These are phyloP conservation scores for Ziziphus jujuba DNA, from an alignment of 306 rosid species.

Conservation along the genomic window DNA sequence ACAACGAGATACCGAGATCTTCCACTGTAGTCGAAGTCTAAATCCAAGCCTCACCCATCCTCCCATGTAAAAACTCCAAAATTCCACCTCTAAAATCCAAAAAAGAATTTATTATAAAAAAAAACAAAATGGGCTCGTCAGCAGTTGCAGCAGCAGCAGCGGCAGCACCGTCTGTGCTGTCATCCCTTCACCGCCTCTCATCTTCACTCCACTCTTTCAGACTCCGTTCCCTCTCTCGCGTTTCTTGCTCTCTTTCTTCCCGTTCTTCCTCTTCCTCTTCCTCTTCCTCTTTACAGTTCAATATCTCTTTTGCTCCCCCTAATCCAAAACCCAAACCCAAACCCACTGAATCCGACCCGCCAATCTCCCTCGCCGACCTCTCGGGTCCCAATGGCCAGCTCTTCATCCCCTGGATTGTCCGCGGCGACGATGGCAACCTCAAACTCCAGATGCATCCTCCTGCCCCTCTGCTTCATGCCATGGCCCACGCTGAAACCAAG, in stretches of 20 bases:
- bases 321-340: slow-evolving; percentile 50
- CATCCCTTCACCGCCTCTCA: slow-evolving; percentile 27
- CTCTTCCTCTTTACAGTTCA: slow-evolving; percentile 57
- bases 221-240: slow-evolving; percentile 52
- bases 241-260: slow-evolving; percentile 37
- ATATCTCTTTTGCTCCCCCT: slow-evolving; percentile 79
- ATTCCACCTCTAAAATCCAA: too few species aligned
- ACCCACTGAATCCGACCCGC: slow-evolving; percentile 18
- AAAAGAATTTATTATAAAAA: not conserved
- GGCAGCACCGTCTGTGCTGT: slow-evolving; percentile 37
- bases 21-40: too few species aligned
- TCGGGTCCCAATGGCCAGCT: slow-evolving; percentile 40
- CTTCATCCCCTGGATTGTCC: slow-evolving; percentile 82
- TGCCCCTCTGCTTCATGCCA: slow-evolving; percentile 41
- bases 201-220: slow-evolving; percentile 21
- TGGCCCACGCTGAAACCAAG: slow-evolving; percentile 50
- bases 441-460: slow-evolving; percentile 72
- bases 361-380: not conserved
- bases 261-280: slow-evolving; percentile 36
- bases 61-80: too few species aligned
- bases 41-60: too few species aligned
- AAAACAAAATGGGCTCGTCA: slow-evolving; percentile 14
- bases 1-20: too few species aligned
- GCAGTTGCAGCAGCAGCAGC: slow-evolving; percentile 29
- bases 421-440: slow-evolving; percentile 80